Conservation (phyloP, 345 rosid species). For the Anastatica hierochuntica region DNA sequence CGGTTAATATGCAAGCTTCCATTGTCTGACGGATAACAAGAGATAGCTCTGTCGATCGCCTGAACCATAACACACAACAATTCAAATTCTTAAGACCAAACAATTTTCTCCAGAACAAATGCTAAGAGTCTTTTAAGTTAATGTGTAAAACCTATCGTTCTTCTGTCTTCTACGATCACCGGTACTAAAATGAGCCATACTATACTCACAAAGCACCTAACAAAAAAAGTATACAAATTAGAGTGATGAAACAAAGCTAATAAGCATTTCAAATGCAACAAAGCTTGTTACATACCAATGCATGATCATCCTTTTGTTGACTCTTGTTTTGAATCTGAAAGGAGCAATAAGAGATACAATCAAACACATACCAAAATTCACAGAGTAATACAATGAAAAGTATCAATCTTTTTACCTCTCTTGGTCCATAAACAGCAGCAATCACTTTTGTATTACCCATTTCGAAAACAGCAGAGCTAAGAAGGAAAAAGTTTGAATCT, state of each 20-base stretch:
- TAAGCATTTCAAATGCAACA: too few species aligned
- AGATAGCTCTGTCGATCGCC: conserved; percentile 96
- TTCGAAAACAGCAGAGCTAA: conserved; percentile 80
- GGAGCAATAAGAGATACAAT: too few species aligned
- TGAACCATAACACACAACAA: conserved; percentile 18
- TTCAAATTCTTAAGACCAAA: neutral
- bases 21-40: conserved; percentile 87
- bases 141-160: conserved; percentile 68
- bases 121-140: too few species aligned
- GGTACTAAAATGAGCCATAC: conserved; percentile 92
- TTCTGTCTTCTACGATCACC: conserved; percentile 90
- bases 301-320: conserved; percentile 59
- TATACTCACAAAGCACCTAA: conserved; percentile 84
- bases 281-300: conserved; percentile 38
- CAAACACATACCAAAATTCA: neutral
- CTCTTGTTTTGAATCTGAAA: conserved; percentile 80
- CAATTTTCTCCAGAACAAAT: too few species aligned
- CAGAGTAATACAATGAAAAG: neutral
- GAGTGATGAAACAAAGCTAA: too few species aligned
- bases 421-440: conserved; percentile 93
- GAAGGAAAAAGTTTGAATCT: neutral
- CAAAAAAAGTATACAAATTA: too few species aligned
- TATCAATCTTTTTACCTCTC: conserved; percentile 51
- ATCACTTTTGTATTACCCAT: conserved; percentile 96
- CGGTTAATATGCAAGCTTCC: conserved; percentile 85